Base-by-base conservation (phyloP, 225 moss, liverwort and hornwort species). In the Marchantia paleacea region DNA sequence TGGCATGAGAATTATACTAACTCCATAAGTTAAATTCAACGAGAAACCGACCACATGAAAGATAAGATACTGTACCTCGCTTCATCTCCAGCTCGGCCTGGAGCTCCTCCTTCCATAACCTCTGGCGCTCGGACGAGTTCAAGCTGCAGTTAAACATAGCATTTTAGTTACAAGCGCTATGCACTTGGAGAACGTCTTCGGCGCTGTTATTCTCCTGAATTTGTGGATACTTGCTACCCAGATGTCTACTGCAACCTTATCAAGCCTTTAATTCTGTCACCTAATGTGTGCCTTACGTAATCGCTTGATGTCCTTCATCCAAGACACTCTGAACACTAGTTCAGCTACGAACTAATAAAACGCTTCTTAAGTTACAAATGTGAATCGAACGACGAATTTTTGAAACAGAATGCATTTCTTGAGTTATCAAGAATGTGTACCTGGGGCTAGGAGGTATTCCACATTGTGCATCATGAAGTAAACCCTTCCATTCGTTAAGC, bases 61-160 rank as follows among this genome's bases (percentile, higher is more conserved):
- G 69, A 69, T 15, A 50, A 30, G n/a, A 11, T 7, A 78, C 13
- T 68, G 85, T 84, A 85, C 86, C 96, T 81, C 96, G 87, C 83
- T 89, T 96, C 85, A 92, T 81, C 84, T 92, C 89, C 58, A 96
- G 91, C 82, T 96, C 96, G 81, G 89, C 90, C 79, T 94, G 96
- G 73, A 96, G 88, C 75, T 94, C 96, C 86, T 91, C 91, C 80
- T 94, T 91, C 96, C 96, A 96, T 75, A 92, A 78, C 82, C 91
- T 92, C 75, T 92, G 94, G 30, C 94, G 92, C 83, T 92, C 94
- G 60, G 80, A 76, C 20, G 86, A 82, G 55, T 80, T 81, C 66
- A 84, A 24, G 10, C 83, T 86, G 73, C 22, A 70, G 4, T 76
- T 26, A 53, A 49, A 12, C 73, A 52, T 11, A 47, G 47, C 19